A percentile compares a stretch with the other conserved stretches of the same genome.
phyloP scores from a whole-genome alignment of 2,329 filamentous ascomycete genomes.

The Colletotrichum viniferum region DNA sequence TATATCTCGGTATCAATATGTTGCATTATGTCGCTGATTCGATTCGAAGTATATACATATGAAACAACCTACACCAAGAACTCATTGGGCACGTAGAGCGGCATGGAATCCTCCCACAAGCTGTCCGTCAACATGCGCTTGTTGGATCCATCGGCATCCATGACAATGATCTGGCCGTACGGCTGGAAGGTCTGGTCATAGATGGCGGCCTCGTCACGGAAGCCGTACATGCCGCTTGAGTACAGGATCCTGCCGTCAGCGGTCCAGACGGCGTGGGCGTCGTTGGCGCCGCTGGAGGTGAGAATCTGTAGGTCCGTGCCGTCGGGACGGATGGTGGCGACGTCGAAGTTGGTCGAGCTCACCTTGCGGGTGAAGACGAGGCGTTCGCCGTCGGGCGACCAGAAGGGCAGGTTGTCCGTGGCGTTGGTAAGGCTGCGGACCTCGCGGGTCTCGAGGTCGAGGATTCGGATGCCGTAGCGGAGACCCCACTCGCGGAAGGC shows the following conservation, averaged over 20 bases:
- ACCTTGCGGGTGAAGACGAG: slow-evolving; percentile 7
- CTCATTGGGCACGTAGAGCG: slow-evolving; percentile 4
- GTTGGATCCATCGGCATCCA: slow-evolving; percentile 5
- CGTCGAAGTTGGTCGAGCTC: slow-evolving; percentile 7
- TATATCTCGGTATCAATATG: neutral
- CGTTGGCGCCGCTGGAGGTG: slow-evolving; percentile 1
- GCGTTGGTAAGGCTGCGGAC: neutral
- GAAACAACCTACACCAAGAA: slow-evolving; percentile 4
- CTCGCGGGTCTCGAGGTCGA: neutral
- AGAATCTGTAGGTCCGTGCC: neutral
- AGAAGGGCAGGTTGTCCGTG: slow-evolving; percentile 3
- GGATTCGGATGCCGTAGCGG: neutral
- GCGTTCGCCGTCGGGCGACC: slow-evolving; percentile 7
- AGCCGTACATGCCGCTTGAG: slow-evolving; percentile 13
- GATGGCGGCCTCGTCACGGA: slow-evolving; percentile 5
- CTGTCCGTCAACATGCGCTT: slow-evolving; percentile 20
- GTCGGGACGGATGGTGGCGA: slow-evolving; percentile 3
- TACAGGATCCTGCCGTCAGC: neutral
- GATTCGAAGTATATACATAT: neutral
- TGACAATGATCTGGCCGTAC: slow-evolving; percentile 4
- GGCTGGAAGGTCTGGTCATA: slow-evolving; percentile 10
- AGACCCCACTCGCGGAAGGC: slow-evolving; percentile 9
- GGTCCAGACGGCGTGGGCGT: slow-evolving; percentile 10
- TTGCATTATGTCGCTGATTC: neutral
- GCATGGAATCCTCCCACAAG: slow-evolving; percentile 24